Conservation (phyloP, 139 green algal species). For the Chlorella sp. region DNA sequence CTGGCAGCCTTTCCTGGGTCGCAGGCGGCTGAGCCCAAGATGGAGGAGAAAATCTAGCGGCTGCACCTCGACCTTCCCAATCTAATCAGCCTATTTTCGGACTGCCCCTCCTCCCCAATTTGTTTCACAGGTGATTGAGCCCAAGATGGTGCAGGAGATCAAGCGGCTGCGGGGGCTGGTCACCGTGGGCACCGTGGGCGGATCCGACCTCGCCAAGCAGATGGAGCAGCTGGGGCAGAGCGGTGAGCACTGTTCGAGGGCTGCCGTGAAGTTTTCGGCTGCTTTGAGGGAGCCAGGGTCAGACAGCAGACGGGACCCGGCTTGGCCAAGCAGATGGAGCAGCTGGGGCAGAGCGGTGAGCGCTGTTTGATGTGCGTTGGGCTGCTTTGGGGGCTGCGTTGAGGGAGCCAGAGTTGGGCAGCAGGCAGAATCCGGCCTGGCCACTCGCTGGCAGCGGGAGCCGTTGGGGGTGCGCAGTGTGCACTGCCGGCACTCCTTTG, state of each 20-base stretch:
- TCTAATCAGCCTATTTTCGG: no score
- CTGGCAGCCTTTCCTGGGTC: no score
- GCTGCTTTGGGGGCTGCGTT: neutral
- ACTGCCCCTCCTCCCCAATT: no score
- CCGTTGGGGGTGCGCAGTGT: slow-evolving; percentile 78
- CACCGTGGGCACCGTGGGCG: slow-evolving; percentile 96
- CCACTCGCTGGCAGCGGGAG: slow-evolving; percentile 89
- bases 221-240: slow-evolving; percentile 93
- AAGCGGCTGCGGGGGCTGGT: slow-evolving; percentile 87
- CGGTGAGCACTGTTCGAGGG: slow-evolving; percentile 52
- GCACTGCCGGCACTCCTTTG: neutral
- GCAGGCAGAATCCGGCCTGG: slow-evolving; percentile 92
- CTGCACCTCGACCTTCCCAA: no score
- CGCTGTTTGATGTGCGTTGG: neutral
- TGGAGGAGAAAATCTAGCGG: no score
- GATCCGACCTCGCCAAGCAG: slow-evolving; percentile 97
- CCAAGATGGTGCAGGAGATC: slow-evolving; percentile 79
- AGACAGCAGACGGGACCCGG: slow-evolving; percentile 95
- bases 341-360: slow-evolving; percentile 90
- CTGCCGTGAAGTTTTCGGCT: neutral
- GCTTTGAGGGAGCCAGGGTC: no score
- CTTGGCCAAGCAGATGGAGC: slow-evolving; percentile 95
- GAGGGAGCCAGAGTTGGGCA: no score
- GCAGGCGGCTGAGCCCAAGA: no score
- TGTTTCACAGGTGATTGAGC: slow-evolving; percentile 50